A percentile compares a stretch with the other conserved stretches of the same genome.
Conservation (phyloP, 129 eudicot genomes). For the Pseudognaphalium luteoalbum region DNA sequence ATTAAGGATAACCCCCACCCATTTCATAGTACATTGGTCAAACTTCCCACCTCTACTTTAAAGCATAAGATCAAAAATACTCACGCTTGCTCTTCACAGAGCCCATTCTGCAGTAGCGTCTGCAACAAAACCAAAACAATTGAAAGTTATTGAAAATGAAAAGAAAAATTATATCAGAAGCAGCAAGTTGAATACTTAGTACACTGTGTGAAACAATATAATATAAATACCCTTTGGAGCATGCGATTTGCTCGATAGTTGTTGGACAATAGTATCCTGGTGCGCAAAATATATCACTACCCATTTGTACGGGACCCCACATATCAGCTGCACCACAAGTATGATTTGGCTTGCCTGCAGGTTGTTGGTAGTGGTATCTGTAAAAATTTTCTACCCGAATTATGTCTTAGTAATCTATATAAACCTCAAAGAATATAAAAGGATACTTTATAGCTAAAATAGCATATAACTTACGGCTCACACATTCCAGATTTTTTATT, state of each 20-base stretch:
- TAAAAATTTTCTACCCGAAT: constrained; percentile 37
- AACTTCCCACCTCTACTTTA: too few species aligned
- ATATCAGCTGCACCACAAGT: constrained; percentile 92
- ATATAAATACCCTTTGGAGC: constrained; percentile 63
- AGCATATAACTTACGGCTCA: constrained; percentile 78
- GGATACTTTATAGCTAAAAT: constrained; percentile 2
- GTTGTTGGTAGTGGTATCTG: constrained; percentile 89
- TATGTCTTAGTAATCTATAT: constrained; percentile 39
- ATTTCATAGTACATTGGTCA: not conserved
- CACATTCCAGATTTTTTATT: constrained; percentile 60
- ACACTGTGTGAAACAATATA: not conserved
- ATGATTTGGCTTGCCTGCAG: constrained; percentile 80
- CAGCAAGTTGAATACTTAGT: not conserved
- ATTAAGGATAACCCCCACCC: not conserved
- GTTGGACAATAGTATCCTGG: constrained; percentile 93
- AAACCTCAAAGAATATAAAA: constrained; percentile 18
- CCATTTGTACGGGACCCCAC: constrained; percentile 65
- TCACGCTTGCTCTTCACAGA: constrained; percentile 18
- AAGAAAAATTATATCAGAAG: too few species aligned
- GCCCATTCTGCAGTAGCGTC: constrained; percentile 86
- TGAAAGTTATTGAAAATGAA: constrained; percentile 11
- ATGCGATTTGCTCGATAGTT: constrained; percentile 50
- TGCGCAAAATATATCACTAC: constrained; percentile 69
- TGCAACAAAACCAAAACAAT: constrained; percentile 36
- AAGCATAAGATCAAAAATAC: not conserved